phyloP scores from a whole-genome alignment of 1,284 basidiomycete species.

The Puccinia novopanici region DNA sequence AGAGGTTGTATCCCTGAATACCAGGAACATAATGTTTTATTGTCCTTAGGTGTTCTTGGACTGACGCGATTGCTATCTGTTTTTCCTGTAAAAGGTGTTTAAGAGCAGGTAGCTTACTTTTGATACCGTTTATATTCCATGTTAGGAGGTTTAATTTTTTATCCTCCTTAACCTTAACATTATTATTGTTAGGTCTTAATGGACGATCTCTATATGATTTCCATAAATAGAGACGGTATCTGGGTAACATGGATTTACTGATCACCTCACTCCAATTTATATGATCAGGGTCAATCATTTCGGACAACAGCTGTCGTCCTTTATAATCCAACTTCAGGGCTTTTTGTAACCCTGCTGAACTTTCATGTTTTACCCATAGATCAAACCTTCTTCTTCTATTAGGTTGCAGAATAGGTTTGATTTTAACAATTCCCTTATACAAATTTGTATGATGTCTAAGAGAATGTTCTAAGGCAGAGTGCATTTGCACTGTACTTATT shows the following conservation, averaged over 20 bases:
- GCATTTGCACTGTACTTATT: too few relatives aligned
- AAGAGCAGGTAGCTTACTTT: not conserved
- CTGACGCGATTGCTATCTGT: not conserved
- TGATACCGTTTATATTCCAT: conserved; percentile 12
- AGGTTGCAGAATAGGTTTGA: not conserved
- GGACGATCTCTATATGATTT: not conserved
- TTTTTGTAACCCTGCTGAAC: not conserved
- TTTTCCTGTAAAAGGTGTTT: not conserved
- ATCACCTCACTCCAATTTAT: not conserved
- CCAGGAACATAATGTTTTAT: not conserved
- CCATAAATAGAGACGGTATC: conserved; percentile 1
- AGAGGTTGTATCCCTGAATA: not conserved
- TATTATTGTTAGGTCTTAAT: not conserved
- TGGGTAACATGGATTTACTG: not conserved
- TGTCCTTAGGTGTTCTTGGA: conserved; percentile 9
- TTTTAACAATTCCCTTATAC: not conserved
- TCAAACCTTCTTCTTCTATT: conserved; percentile 8
- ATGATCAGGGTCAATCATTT: not conserved
- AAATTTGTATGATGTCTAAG: not conserved
- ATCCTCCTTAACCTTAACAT: too few relatives aligned
- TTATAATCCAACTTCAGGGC: not conserved
- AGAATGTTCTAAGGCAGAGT: not conserved
- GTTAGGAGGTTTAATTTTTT: not conserved
- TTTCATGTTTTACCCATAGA: conserved; percentile 16
- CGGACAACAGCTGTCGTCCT: not conserved